Percentiles rank a stretch among this genome's conserved stretches.
Conservation (phyloP, 2,329 filamentous ascomycete species). For the Paracamarosporium sp. region DNA sequence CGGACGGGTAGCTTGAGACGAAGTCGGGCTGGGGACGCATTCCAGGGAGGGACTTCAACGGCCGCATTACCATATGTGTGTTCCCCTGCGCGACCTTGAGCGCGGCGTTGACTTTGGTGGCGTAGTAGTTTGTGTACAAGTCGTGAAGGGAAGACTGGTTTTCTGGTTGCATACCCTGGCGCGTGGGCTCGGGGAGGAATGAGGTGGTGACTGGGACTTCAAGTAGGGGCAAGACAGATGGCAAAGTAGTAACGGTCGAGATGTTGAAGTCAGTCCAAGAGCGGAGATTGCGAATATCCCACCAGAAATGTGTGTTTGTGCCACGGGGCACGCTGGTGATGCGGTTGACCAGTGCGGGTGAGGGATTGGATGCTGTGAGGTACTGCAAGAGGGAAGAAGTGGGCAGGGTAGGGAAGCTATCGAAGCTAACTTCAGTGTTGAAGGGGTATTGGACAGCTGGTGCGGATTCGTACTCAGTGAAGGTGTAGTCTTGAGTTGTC, state of each 20-base stretch:
- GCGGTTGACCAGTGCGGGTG: conserved; percentile 80
- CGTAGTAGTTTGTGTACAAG: conserved; percentile 79
- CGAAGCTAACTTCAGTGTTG: conserved; percentile 47
- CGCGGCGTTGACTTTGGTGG: conserved; percentile 85
- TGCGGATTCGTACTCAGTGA: conserved; percentile 45
- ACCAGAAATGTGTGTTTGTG: conserved; percentile 88
- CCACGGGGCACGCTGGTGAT: conserved; percentile 74
- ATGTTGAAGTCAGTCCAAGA: conserved; percentile 83
- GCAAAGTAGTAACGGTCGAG: conserved; percentile 73
- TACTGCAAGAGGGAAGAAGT: conserved; percentile 79
- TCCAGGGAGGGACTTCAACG: conserved; percentile 43
- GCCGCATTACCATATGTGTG: conserved; percentile 63
- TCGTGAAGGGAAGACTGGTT: conserved; percentile 78
- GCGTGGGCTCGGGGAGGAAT: conserved; percentile 65
- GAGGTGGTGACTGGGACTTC: conserved; percentile 64
- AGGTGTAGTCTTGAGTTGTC: conserved; percentile 37
- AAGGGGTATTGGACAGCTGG: conserved; percentile 54
- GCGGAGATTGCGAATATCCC: conserved; percentile 88
- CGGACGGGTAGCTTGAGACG: conserved; percentile 66
- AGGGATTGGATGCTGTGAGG: conserved; percentile 79
- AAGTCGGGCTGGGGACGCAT: conserved; percentile 68
- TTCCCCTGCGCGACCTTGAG: conserved; percentile 75
- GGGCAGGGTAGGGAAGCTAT: conserved; percentile 43
- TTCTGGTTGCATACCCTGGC: conserved; percentile 72
- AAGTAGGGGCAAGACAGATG: conserved; percentile 75